Evolutionary conservation across 2,329 filamentous ascomycete species (phyloP).

Genomic region (Colletotrichum godetiae): DNA sequence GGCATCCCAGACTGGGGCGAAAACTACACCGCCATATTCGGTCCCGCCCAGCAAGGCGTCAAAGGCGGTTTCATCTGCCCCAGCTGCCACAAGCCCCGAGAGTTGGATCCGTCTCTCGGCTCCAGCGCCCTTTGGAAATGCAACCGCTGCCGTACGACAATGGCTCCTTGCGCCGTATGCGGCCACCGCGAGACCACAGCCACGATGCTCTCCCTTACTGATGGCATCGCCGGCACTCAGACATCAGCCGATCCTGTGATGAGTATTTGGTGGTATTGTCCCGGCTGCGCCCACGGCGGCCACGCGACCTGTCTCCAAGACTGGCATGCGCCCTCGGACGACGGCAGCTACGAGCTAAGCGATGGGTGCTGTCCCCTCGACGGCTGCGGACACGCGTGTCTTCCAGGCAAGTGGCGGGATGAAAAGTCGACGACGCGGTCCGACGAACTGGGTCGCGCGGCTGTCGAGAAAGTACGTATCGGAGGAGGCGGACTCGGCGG

Average conservation of each 20-base stretch:
- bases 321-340: conserved; percentile 63
- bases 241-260: conserved; percentile 43
- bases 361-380: conserved; percentile 74
- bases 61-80: conserved; percentile 66
- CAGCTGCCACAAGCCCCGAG: conserved; percentile 66
- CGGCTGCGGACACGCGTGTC: conserved; percentile 72
- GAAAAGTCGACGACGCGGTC: conserved; percentile 57
- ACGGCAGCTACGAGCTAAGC: conserved; percentile 45
- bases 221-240: neutral
- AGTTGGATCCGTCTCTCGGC: conserved; percentile 59
- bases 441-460: conserved; percentile 64
- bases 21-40: conserved; percentile 65
- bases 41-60: conserved; percentile 64
- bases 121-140: conserved; percentile 66
- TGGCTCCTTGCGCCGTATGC: conserved; percentile 70
- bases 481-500: conserved; percentile 35
- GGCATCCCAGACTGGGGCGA: conserved; percentile 64
- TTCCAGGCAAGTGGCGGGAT: conserved; percentile 66
- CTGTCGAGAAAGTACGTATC: conserved; percentile 53
- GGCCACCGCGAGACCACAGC: conserved; percentile 61
- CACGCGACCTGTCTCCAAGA: conserved; percentile 69
- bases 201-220: conserved; percentile 43
- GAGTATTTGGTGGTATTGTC: conserved; percentile 72
- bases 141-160: conserved; percentile 63
- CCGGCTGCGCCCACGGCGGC: conserved; percentile 71